Evolutionary conservation across 1,139 yeast species (phyloP).

Genomic region (Nakaseomyces glabratus): DNA sequence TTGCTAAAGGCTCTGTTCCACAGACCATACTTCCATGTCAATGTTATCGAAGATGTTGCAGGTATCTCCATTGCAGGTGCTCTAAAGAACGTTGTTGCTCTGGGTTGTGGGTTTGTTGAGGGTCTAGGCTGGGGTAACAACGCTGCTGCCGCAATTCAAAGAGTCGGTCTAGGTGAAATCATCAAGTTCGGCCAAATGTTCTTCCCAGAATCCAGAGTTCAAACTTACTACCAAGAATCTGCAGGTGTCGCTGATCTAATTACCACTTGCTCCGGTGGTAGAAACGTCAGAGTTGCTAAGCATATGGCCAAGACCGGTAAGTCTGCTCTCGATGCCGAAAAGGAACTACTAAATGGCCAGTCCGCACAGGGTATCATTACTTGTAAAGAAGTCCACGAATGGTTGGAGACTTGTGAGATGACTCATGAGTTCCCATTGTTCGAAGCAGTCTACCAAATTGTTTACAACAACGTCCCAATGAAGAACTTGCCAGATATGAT

Average conservation of each 20-base stretch:
- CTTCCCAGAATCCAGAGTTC: conserved; percentile 60
- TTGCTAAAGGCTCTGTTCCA: conserved; percentile 74
- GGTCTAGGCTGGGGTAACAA: conserved; percentile 98
- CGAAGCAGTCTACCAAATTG: conserved; percentile 73
- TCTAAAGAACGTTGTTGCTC: conserved; percentile 84
- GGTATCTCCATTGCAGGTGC: conserved; percentile 96
- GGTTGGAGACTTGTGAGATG: conserved; percentile 53
- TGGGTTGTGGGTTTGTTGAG: conserved; percentile 92
- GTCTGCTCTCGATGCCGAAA: conserved; percentile 71
- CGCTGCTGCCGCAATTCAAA: conserved; percentile 93
- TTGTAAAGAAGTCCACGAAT: conserved; percentile 79
- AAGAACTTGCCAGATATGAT: conserved; percentile 54
- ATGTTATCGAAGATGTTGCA: conserved; percentile 79
- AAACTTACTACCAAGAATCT: conserved; percentile 81
- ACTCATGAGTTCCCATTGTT: conserved; percentile 76
- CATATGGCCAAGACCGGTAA: conserved; percentile 65
- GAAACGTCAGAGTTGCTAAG: conserved; percentile 83
- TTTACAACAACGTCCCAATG: conserved; percentile 61
- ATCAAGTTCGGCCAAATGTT: conserved; percentile 70
- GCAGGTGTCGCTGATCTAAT: conserved; percentile 97
- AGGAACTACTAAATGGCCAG: conserved; percentile 78
- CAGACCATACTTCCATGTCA: conserved; percentile 91
- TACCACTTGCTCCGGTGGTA: conserved; percentile 93
- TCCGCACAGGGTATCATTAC: conserved; percentile 91
- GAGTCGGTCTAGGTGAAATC: conserved; percentile 84